Base-by-base conservation (phyloP, 2,329 filamentous ascomycete species). In the Penicillium decumbens region DNA sequence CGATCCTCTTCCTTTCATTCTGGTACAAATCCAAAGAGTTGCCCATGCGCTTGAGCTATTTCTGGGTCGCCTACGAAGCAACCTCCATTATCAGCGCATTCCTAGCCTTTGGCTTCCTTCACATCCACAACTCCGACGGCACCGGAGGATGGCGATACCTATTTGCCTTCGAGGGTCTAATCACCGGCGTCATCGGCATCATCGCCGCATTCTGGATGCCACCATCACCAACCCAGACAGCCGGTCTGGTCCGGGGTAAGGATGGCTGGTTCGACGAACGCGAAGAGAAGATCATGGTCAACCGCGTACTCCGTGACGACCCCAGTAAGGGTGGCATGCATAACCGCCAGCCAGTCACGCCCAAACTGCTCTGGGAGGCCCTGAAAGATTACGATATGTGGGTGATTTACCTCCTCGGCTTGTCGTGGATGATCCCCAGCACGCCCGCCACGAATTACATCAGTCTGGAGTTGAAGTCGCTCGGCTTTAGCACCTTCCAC, bases 21-120 rank as follows among this genome's bases (percentile, higher is more conserved):
- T 91, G 85, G 68, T 91, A 89, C 71, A 89, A 81, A 40, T 81
- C 81, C 0, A 77, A 77, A 45, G 87, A 90, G 64, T 73, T 91
- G 0, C 84, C 86, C 0, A 77, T 79, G 9, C 79, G 87, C 1
- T 70, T 90, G 15, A 80, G 81, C 57, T 81, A 77, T 60, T 89
- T 89, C 70, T 90, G 86, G 87, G 81, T 82, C 0, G 78, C 84
- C 0, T 81, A 85, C 10, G 57, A 76, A 42, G 65, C 65, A 0
- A 77, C 75, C 0, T 63, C 68, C 1, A 77, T 77, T 18, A 64
- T 77, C 1, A 63, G 76, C 10, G 65, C 77, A 0, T 72, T 79
- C 38, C 66, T 78, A 4, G 75, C 74, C 0, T 80, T 64, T 41
- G 70, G 70, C 1, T 70, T 72, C 50, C 58, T 72, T 4, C 72